A percentile compares a stretch with the other conserved stretches of the same genome.
These are phyloP conservation scores for Eucalyptus tenuipes DNA, from an alignment of 345 rosid species.

Conservation along the genomic window DNA sequence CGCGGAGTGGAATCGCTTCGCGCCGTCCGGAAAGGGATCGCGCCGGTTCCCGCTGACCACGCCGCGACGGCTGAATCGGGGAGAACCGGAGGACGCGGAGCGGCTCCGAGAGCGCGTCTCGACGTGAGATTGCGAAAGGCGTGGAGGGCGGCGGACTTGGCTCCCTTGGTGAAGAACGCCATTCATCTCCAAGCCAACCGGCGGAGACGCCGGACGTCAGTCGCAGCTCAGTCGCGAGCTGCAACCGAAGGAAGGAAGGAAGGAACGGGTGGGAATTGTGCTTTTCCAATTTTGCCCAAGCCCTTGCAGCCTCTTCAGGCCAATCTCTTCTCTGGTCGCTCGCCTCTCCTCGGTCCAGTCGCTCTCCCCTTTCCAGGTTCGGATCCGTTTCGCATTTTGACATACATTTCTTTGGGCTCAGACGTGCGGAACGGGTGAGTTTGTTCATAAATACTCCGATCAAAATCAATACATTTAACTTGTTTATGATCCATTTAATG, in stretches of 20 bases:
- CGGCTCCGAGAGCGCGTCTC: not conserved
- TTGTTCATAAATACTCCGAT: no score
- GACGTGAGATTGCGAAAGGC: not conserved
- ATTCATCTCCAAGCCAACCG: no score
- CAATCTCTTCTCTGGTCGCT: not conserved
- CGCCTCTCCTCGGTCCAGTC: not conserved
- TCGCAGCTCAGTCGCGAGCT: not conserved
- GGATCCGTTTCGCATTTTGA: not conserved
- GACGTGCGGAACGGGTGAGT: fast-evolving
- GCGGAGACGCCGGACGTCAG: not conserved
- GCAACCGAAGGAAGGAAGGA: not conserved
- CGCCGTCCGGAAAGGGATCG: slow-evolving; percentile 1
- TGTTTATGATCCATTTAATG: no score
- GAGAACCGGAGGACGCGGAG: not conserved
- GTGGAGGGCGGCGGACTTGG: no score
- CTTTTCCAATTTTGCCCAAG: not conserved
- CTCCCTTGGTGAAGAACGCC: no score
- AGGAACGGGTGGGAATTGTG: not conserved
- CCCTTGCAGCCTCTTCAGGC: no score
- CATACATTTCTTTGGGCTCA: not conserved
- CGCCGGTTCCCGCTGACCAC: not conserved
- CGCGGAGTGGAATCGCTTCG: slow-evolving; percentile 54
- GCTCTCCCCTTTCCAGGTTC: not conserved
- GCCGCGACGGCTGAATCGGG: not conserved
- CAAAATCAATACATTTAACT: no score